Conservation (phyloP, 768 basidiomycete genomes). For the Tulasnella sp. region DNA sequence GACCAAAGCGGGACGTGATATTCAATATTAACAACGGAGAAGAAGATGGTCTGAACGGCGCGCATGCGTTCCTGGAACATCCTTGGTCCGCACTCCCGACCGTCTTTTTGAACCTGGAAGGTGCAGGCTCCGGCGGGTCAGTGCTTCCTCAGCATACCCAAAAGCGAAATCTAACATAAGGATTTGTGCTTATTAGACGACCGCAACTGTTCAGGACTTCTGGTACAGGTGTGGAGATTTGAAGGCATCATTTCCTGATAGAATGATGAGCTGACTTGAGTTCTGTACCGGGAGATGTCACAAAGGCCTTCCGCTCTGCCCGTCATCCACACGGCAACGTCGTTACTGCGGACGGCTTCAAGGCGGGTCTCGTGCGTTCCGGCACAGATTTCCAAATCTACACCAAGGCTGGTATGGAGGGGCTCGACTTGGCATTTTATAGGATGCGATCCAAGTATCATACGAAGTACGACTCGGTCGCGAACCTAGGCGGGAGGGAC, state of each 20-base stretch:
- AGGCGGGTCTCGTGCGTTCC: constrained; percentile 52
- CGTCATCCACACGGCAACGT: constrained; percentile 64
- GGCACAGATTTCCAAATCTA: constrained; percentile 69
- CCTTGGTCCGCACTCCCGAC: constrained; percentile 58
- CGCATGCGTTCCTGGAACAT: constrained; percentile 61
- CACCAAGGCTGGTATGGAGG: constrained; percentile 42
- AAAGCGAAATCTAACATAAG: too few relatives aligned
- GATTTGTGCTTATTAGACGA: too few relatives aligned
- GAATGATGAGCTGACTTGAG: too few relatives aligned
- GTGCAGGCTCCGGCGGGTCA: constrained; percentile 68
- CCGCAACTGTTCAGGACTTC: constrained; percentile 69
- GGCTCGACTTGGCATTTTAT: constrained; percentile 73
- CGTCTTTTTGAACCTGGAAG: constrained; percentile 73
- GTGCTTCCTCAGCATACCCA: constrained; percentile 20
- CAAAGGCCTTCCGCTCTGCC: constrained; percentile 44
- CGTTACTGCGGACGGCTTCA: constrained; percentile 56
- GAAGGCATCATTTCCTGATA: too few relatives aligned
- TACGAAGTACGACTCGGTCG: constrained; percentile 58
- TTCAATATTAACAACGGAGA: constrained; percentile 86
- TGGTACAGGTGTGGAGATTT: too few relatives aligned
- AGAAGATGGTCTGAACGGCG: constrained; percentile 65
- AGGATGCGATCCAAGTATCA: constrained; percentile 64
- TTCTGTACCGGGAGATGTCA: constrained; percentile 24
- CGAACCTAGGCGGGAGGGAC: constrained; percentile 42
- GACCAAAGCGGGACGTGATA: constrained; percentile 48